phyloP scores from a whole-genome alignment of 2,329 filamentous ascomycete genomes.

The Sporothrix variecibatus region DNA sequence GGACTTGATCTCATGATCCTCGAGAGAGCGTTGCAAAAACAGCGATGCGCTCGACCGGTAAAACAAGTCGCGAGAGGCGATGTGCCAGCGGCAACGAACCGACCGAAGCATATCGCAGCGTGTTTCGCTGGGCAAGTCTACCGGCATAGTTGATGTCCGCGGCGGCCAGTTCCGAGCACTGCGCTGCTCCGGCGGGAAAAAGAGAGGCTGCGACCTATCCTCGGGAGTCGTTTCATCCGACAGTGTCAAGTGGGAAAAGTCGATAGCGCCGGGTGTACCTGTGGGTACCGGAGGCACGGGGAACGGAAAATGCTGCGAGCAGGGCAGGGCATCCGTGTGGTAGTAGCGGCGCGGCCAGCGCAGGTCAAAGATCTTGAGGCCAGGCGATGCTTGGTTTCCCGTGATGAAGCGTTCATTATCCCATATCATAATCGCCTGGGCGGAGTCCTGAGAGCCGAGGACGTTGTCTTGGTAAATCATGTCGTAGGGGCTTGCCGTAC shows the following conservation, averaged over 20 bases:
- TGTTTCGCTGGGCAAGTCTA: background rate
- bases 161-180: conserved; percentile 23
- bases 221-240: too few relatives aligned
- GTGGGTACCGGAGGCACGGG: conserved; percentile 37
- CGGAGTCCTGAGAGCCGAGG: conserved; percentile 46
- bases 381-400: conserved; percentile 47
- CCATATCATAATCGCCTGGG: conserved; percentile 52
- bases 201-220: background rate
- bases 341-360: conserved; percentile 52
- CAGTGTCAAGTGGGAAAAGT: background rate
- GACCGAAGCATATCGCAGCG: conserved; percentile 42
- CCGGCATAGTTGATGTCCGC: conserved; percentile 24
- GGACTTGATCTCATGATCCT: conserved; percentile 26
- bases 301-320: conserved; percentile 42
- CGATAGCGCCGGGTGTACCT: background rate
- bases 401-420: conserved; percentile 54
- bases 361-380: conserved; percentile 57
- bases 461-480: conserved; percentile 56
- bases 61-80: conserved; percentile 44
- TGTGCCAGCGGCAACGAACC: conserved; percentile 51
- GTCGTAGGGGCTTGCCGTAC: conserved; percentile 50
- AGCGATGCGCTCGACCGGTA: conserved; percentile 54
- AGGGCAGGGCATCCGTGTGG: conserved; percentile 52
- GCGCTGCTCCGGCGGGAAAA: background rate
- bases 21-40: conserved; percentile 43